Evolutionary conservation across 2,329 filamentous ascomycete species (phyloP), one percentile per base, ranked within the genome.

Genomic region (Fusarium austroafricanum): DNA sequence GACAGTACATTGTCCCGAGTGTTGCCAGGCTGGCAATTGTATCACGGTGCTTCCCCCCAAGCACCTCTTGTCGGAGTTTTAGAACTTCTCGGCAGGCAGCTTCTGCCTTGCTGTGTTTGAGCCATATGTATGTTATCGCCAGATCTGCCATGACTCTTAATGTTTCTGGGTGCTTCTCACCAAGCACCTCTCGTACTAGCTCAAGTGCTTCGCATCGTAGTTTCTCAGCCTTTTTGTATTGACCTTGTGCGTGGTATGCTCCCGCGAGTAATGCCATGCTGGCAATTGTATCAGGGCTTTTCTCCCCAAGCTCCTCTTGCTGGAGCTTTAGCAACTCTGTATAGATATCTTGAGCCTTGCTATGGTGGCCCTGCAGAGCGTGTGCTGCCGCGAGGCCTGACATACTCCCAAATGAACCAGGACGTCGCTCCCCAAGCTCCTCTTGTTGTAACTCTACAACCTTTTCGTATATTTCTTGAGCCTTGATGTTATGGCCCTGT

Each of bases 381-480:
- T 29, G 11, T 12, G 28, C 10, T 29, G 28, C 28, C 9, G 28
- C 28, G 28, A 29, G 28, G 28, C 10, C 28, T 29, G 6, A 3
- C 11, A 10, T 29, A 10, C 6, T 10, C 9, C 28, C 10, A 4
- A 29, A 7, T 7, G 11, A 8, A 12, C 3, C 10, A 2, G 33
- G 55, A 29, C 71, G 40, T 21, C 46, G 46, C 4, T 61, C 31
- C 6, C 59, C 62, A 23, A 61, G 31, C 5, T 46, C 17, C 11
- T 8, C 14, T 14, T 6, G 44, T 9, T 17, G 28, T 0, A 68
- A 49, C 3, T n/a, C 29, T 21, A n/a, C 0, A 7, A 21, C 3
- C 1, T 31, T 11, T 17, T n/a, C 10, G 7, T 8, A 14, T 3
- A 17, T 6, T 4, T 6, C 10, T 6, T 35, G 11, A 8, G 9